Percentiles rank a stretch among this genome's conserved stretches.
Conservation (phyloP, 2,329 filamentous ascomycete genomes). For the Aspergillus persii region DNA sequence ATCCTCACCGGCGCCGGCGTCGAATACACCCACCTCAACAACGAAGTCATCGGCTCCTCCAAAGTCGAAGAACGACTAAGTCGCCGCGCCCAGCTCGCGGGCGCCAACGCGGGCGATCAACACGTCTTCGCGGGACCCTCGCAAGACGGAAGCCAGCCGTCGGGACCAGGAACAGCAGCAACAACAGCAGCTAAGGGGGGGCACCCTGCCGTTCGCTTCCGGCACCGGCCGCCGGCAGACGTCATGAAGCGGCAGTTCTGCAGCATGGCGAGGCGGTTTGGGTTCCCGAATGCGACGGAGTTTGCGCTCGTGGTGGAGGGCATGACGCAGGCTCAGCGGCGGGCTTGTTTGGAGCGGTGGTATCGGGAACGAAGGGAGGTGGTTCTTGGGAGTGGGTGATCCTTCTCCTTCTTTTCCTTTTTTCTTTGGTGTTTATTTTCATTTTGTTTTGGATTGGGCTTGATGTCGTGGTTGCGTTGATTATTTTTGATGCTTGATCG, state of each 20-base stretch:
- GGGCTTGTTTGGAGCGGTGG: conserved; percentile 75
- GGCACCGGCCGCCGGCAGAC: conserved; percentile 70
- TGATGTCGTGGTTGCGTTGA: no score
- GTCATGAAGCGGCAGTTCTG: conserved; percentile 83
- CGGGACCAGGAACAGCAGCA: no score
- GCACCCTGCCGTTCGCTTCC: conserved; percentile 43
- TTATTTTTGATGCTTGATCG: no score
- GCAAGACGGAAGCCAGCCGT: neutral
- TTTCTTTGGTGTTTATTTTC: neutral
- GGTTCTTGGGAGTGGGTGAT: conserved; percentile 12
- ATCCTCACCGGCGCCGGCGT: conserved; percentile 87
- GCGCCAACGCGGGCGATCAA: conserved; percentile 28
- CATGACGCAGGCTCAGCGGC: conserved; percentile 80
- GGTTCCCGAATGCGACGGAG: conserved; percentile 71
- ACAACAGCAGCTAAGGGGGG: no score
- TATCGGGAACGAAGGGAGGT: conserved; percentile 66
- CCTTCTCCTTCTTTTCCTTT: neutral
- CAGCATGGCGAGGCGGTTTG: conserved; percentile 78
- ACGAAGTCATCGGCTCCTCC: conserved; percentile 89
- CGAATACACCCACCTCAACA: conserved; percentile 94
- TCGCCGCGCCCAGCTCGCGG: conserved; percentile 62
- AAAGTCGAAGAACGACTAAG: conserved; percentile 85
- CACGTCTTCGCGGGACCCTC: conserved; percentile 27
- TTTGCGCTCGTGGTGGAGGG: conserved; percentile 89
- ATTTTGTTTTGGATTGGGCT: no score